Evolutionary conservation across 2,329 filamentous ascomycete genomes (phyloP).

Genomic region (Aspergillus awamori): DNA sequence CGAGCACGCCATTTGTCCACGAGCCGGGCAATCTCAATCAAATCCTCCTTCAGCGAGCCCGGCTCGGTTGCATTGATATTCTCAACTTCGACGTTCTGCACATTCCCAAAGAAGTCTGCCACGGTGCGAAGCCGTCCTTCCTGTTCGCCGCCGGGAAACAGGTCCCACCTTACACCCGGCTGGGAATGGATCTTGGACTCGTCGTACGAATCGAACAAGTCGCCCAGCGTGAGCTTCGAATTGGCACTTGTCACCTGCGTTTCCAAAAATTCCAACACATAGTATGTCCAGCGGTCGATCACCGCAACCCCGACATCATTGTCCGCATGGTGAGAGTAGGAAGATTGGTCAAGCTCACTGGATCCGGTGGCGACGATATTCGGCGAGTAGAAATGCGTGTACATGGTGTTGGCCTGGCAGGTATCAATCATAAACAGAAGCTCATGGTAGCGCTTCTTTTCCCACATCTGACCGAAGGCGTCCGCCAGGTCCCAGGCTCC

Average conservation of each 20-base stretch:
- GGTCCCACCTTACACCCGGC: constrained; percentile 88
- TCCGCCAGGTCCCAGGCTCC: constrained; percentile 94
- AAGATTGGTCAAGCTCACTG: constrained; percentile 91
- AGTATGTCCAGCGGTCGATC: constrained; percentile 98
- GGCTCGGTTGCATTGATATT: constrained; percentile 58
- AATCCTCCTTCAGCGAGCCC: constrained; percentile 64
- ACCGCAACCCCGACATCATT: constrained; percentile 97
- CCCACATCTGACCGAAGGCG: constrained; percentile 99
- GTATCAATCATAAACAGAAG: constrained; percentile 99
- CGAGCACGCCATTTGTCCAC: constrained; percentile 55
- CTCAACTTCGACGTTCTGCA: constrained; percentile 93
- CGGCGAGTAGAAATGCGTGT: constrained; percentile 94
- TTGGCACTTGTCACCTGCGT: constrained; percentile 82
- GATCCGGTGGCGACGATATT: constrained; percentile 99
- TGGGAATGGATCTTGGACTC: constrained; percentile 92
- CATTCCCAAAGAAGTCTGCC: constrained; percentile 97
- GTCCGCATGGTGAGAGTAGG: constrained; percentile 96
- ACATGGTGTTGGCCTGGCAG: constrained; percentile 99
- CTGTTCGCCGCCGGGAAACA: constrained; percentile 84
- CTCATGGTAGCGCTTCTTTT: constrained; percentile 99
- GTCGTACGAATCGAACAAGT: constrained; percentile 95
- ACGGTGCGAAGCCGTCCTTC: constrained; percentile 78
- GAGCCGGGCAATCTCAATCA: constrained; percentile 69
- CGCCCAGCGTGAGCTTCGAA: constrained; percentile 86
- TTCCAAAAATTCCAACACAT: constrained; percentile 96